These are phyloP conservation scores for Hanseniaspora mollemarum DNA, from an alignment of 805 yeast species.

Conservation along the genomic window DNA sequence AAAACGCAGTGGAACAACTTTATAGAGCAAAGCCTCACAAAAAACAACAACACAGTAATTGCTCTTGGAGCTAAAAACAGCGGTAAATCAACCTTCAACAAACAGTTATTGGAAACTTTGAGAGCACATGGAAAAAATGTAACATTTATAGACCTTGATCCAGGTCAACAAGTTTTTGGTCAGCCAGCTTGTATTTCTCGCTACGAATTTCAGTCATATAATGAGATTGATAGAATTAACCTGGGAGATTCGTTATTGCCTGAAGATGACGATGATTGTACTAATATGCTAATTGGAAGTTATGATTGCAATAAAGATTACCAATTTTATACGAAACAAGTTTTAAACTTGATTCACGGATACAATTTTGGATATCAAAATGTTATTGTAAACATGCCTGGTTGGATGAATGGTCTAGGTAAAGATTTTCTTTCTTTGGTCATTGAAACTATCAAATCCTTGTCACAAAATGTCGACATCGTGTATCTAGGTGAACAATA, in stretches of 20 bases:
- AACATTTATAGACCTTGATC: constrained; percentile 57
- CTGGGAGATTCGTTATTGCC: constrained; percentile 25
- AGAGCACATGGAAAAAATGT: constrained; percentile 10
- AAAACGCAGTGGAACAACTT: neutral
- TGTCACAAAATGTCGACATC: neutral
- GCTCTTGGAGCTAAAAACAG: constrained; percentile 49
- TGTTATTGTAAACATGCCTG: constrained; percentile 58
- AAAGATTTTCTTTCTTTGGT: constrained; percentile 45
- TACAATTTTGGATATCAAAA: constrained; percentile 31
- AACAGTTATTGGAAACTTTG: constrained; percentile 39
- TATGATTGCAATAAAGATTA: constrained; percentile 11
- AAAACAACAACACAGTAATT: constrained; percentile 15
- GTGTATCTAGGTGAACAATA: neutral
- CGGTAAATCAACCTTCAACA: constrained; percentile 68
- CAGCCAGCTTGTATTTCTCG: constrained; percentile 61
- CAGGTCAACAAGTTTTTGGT: constrained; percentile 77
- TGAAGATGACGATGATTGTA: constrained; percentile 17
- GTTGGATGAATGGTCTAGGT: constrained; percentile 87
- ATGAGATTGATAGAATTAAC: constrained; percentile 25
- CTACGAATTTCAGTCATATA: constrained; percentile 20
- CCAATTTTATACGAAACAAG: neutral
- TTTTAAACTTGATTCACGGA: constrained; percentile 29
- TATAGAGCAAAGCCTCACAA: neutral
- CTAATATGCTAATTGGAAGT: neutral
- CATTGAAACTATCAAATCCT: too few relatives aligned